phyloP scores from a whole-genome alignment of 2,329 filamentous ascomycete genomes.

The Fusarium pseudonygamai region DNA sequence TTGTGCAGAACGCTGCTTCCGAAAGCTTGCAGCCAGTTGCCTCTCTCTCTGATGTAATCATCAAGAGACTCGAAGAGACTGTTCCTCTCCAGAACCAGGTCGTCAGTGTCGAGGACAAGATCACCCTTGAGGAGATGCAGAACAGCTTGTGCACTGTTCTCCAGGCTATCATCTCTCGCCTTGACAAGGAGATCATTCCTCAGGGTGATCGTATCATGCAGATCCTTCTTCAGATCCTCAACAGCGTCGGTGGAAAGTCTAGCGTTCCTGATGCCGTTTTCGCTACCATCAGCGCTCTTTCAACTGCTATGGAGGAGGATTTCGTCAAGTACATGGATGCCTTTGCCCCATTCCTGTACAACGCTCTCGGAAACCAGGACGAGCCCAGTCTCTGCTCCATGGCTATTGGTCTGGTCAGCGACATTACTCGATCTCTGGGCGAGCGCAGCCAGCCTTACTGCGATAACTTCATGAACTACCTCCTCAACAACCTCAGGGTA shows the following conservation, averaged over 20 bases:
- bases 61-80: constrained; percentile 91
- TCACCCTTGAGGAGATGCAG: constrained; percentile 97
- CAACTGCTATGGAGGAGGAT: constrained; percentile 89
- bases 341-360: constrained; percentile 92
- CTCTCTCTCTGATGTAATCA: constrained; percentile 84
- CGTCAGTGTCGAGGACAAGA: constrained; percentile 95
- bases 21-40: constrained; percentile 86
- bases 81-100: constrained; percentile 90
- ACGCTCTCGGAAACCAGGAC: constrained; percentile 93
- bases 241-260: constrained; percentile 82
- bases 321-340: constrained; percentile 98
- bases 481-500: constrained; percentile 89
- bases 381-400: constrained; percentile 94
- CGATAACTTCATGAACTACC: constrained; percentile 97
- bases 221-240: constrained; percentile 82
- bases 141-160: constrained; percentile 93
- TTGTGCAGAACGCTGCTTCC: constrained; percentile 88
- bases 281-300: constrained; percentile 88
- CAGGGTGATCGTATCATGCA: constrained; percentile 96
- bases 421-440: constrained; percentile 91
- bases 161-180: constrained; percentile 87
- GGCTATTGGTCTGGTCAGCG: constrained; percentile 96
- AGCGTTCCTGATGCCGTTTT: constrained; percentile 95
- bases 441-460: constrained; percentile 94
- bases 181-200: constrained; percentile 90